Conservation (phyloP, 331 rosid species). For the Malus hybrid region DNA sequence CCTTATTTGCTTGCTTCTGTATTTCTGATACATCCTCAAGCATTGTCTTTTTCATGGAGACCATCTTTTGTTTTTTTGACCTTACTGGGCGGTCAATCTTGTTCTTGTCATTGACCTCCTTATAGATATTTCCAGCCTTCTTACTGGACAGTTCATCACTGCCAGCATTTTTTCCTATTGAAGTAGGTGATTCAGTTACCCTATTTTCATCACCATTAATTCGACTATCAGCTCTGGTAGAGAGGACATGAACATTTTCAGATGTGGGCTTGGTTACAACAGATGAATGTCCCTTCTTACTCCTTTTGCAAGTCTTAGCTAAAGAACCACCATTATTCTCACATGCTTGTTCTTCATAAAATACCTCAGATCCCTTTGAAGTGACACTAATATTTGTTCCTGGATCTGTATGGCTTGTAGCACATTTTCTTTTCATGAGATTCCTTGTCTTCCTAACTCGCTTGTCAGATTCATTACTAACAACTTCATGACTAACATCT, state of each 20-base stretch:
- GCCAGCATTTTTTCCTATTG: slow-evolving; percentile 27
- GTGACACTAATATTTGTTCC: slow-evolving; percentile 7
- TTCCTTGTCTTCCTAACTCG: slow-evolving; percentile 28
- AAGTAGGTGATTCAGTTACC: slow-evolving; percentile 7
- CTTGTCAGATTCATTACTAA: slow-evolving; percentile 26
- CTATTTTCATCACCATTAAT: slow-evolving; percentile 7
- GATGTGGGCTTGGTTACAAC: slow-evolving; percentile 11
- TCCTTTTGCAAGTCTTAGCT: slow-evolving; percentile 27
- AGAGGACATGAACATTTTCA: slow-evolving; percentile 24
- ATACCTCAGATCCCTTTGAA: slow-evolving; percentile 16
- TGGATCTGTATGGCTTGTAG: slow-evolving; percentile 4
- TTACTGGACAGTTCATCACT: slow-evolving; percentile 14
- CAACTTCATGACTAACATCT: neutral
- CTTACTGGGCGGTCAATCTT: slow-evolving; percentile 6
- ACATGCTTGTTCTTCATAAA: slow-evolving; percentile 12
- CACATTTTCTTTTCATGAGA: slow-evolving; percentile 11
- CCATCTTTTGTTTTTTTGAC: slow-evolving; percentile 37
- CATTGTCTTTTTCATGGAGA: slow-evolving; percentile 13
- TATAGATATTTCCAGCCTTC: slow-evolving; percentile 26
- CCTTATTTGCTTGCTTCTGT: slow-evolving; percentile 23
- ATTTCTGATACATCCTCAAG: slow-evolving; percentile 18
- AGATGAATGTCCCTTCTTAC: slow-evolving; percentile 26
- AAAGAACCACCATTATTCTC: slow-evolving; percentile 11
- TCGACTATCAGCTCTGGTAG: slow-evolving; percentile 20
- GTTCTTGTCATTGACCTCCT: slow-evolving; percentile 6